Base-by-base conservation (phyloP, 2,329 filamentous ascomycete genomes). In the Dactylellina haptotyla region DNA sequence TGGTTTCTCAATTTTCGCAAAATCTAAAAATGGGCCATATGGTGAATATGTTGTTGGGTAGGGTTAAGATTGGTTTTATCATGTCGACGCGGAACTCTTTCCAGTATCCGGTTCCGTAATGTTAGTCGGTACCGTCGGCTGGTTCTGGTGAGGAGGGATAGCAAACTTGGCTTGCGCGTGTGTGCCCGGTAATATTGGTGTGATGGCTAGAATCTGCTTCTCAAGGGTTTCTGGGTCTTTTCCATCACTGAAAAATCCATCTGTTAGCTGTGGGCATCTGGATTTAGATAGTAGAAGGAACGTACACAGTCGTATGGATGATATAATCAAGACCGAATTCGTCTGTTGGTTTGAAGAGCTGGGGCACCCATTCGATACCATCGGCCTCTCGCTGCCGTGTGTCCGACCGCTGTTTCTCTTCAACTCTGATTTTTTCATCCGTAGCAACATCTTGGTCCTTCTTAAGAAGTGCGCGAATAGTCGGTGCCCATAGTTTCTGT, bases 321-420 rank as follows among this genome's bases (percentile, higher is more conserved):
- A 98, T 93, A 92, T 92, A 99, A 81, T 98, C 95, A 28, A 99
- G 83, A 76, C 91, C 92, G 79, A 96, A 92, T 80, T 96, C 91
- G 26, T 77, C 74, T 89, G 75, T 95, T 91, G 2, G 85, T 72
- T 93, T 87, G 84, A 99, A 99, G 10, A 98, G 85, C 75, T 89
- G 88, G 0, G 95, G 94, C 32, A 88, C 87, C 95, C 95, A 99
- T 75, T 96, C 92, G 5, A 93, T 83, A 10, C 90, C 90, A 9
- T 93, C 88, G 51, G 93, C 89, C 30, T 87, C 87, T 78, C 95
- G 86, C 78, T 87, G 87, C 16, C 93, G 90, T 1, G 95, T 93
- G 79, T 97, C 94, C 75, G 93, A 89, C 78, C 95, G 87, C 81
- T 99, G 95, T 79, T 87, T 88, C 78, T 98, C 94, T 80, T 99